Percentiles rank a stretch among this genome's conserved stretches.
Evolutionary conservation across 2,329 filamentous ascomycete species (phyloP).

Genomic region (Diaporthe sp.): DNA sequence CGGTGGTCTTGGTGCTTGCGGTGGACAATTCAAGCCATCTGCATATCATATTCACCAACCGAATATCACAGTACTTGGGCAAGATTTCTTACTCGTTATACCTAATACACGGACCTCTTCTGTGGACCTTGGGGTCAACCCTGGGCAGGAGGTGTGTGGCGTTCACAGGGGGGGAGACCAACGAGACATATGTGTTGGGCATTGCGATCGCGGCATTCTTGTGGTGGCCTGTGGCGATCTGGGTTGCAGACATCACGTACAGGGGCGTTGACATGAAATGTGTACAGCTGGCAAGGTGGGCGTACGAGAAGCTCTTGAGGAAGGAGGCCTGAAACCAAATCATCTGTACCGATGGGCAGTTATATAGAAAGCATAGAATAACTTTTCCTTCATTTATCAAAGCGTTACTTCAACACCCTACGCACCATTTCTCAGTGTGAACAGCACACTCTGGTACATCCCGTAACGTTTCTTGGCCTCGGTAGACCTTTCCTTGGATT

Average conservation of each 20-base stretch:
- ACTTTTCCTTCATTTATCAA: background rate
- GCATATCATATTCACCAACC: conserved; percentile 39
- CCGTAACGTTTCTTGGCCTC: no score
- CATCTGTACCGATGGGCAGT: background rate
- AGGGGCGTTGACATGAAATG: conserved; percentile 36
- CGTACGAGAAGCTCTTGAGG: conserved; percentile 36
- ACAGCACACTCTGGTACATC: no score
- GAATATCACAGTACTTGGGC: conserved; percentile 40
- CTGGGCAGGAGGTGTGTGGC: conserved; percentile 21
- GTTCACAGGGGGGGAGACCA: conserved; percentile 27
- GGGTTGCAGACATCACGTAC: conserved; percentile 31
- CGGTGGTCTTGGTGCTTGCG: conserved; percentile 22
- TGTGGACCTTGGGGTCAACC: conserved; percentile 38
- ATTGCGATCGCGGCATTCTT: conserved; percentile 36
- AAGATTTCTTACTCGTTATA: conserved; percentile 39
- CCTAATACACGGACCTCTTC: conserved; percentile 38
- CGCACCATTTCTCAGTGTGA: no score
- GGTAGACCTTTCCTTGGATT: no score
- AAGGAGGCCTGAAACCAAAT: background rate
- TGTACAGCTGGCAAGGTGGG: conserved; percentile 39
- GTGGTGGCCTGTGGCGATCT: conserved; percentile 41
- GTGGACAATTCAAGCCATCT: conserved; percentile 30
- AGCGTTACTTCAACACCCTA: no score
- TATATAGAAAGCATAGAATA: background rate
- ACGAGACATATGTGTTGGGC: conserved; percentile 20